A percentile compares a stretch with the other conserved stretches of the same genome.
These are phyloP conservation scores for Anisogramma anomala DNA, from an alignment of 2,329 filamentous ascomycete genomes.

Conservation along the genomic window DNA sequence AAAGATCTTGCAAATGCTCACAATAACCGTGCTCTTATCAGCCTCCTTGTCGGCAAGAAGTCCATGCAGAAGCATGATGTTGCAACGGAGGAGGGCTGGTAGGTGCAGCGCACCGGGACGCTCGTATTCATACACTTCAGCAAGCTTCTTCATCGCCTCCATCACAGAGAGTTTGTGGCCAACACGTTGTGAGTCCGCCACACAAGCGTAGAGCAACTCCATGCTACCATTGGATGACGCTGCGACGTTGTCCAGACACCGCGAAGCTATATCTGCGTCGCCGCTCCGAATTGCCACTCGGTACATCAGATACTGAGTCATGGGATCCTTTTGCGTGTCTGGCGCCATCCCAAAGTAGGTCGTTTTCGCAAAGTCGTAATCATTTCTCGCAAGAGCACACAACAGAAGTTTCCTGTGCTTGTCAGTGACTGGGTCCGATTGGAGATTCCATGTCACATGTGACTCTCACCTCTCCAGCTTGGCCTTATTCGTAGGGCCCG, in stretches of 20 bases:
- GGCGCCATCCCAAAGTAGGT: constrained; percentile 50
- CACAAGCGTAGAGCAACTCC: constrained; percentile 66
- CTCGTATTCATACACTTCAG: constrained; percentile 41
- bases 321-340: constrained; percentile 43
- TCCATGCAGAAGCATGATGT: constrained; percentile 37
- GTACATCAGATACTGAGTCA: constrained; percentile 65
- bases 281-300: constrained; percentile 52
- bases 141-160: constrained; percentile 45
- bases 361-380: constrained; percentile 41
- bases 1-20: constrained; percentile 44
- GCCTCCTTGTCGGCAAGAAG: constrained; percentile 23
- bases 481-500: constrained; percentile 52
- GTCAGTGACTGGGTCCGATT: no score
- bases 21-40: constrained; percentile 19
- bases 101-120: constrained; percentile 41
- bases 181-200: constrained; percentile 59
- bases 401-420: constrained; percentile 56
- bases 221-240: constrained; percentile 37
- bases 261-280: constrained; percentile 46
- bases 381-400: constrained; percentile 51
- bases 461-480: constrained; percentile 51
- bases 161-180: constrained; percentile 51
- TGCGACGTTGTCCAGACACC: constrained; percentile 52
- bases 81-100: constrained; percentile 53
- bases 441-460: not conserved